These are phyloP conservation scores for Fraxinus baroniana DNA, from an alignment of 305 asterid species.

Conservation along the genomic window DNA sequence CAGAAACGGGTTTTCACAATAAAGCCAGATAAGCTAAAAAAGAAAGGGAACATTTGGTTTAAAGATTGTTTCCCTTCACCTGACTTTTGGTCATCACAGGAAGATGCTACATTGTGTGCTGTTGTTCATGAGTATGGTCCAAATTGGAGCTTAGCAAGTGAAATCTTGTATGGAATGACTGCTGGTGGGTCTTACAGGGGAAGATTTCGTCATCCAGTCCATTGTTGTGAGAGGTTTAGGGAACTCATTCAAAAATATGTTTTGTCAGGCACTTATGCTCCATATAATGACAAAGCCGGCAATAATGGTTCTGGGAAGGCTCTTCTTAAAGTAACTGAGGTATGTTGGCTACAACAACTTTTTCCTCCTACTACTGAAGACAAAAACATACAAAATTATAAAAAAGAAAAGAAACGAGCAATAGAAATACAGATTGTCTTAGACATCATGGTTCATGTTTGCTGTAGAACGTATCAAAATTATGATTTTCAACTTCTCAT, in stretches of 20 bases:
- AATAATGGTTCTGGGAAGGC: constrained; percentile 66
- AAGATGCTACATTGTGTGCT: constrained; percentile 84
- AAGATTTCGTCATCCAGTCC: constrained; percentile 79
- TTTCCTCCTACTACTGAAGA: not conserved
- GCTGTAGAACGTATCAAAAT: constrained; percentile 2
- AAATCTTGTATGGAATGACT: constrained; percentile 63
- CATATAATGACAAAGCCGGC: constrained; percentile 64
- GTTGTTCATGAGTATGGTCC: constrained; percentile 85
- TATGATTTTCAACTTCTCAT: not conserved
- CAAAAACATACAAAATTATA: not conserved
- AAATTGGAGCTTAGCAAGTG: constrained; percentile 90
- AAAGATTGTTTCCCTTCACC: constrained; percentile 71
- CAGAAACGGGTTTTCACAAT: constrained; percentile 65
- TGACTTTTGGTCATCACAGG: constrained; percentile 79
- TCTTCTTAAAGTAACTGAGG: constrained; percentile 92
- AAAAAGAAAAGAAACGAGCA: not conserved
- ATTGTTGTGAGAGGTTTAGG: constrained; percentile 95
- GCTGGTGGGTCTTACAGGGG: constrained; percentile 89
- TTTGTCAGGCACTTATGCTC: constrained; percentile 55
- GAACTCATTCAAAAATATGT: constrained; percentile 80
- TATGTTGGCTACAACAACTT: constrained; percentile 28
- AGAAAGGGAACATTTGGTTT: constrained; percentile 67
- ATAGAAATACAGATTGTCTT: not conserved
- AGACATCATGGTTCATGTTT: constrained; percentile 2
- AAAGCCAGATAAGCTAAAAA: constrained; percentile 76